Percentiles rank a stretch among this genome's conserved stretches.
These are phyloP conservation scores for Neofusicoccum umdonicola DNA, from an alignment of 2,329 filamentous ascomycete genomes.

Conservation along the genomic window DNA sequence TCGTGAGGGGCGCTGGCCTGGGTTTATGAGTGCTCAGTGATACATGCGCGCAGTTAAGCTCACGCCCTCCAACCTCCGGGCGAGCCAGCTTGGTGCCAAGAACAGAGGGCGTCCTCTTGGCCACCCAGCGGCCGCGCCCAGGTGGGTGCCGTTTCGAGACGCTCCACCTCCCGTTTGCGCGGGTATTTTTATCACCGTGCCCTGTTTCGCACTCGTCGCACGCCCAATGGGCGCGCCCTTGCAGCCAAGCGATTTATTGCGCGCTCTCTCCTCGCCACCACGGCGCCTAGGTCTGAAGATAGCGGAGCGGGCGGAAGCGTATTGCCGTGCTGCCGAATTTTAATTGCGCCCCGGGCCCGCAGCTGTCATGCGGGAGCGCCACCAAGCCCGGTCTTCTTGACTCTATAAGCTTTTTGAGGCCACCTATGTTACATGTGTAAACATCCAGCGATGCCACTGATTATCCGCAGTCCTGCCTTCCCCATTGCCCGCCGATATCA, in stretches of 20 bases:
- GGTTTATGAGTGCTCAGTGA: conserved; percentile 1
- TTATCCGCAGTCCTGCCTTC: conserved; percentile 1
- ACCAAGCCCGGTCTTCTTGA: background rate
- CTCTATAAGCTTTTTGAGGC: conserved; percentile 15
- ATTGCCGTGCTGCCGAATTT: conserved; percentile 2
- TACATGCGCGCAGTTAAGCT: conserved; percentile 3
- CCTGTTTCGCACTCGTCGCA: background rate
- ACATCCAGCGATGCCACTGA: background rate
- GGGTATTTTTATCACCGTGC: background rate
- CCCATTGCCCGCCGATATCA: background rate
- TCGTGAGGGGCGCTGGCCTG: background rate
- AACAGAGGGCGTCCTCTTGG: background rate
- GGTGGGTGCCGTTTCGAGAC: conserved; percentile 9
- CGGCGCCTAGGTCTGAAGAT: background rate
- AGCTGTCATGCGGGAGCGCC: conserved; percentile 6
- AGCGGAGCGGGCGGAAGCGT: background rate
- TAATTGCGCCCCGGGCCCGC: conserved; percentile 4
- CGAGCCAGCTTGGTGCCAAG: conserved; percentile 1
- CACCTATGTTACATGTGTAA: conserved; percentile 15
- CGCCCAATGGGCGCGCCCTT: conserved; percentile 1
- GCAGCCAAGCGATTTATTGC: background rate
- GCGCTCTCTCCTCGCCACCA: background rate
- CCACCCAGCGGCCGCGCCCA: background rate
- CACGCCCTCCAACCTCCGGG: background rate
- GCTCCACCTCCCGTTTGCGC: background rate